phyloP scores from a whole-genome alignment of 169 alveolate species.

The Pseudocohnilembus persalinus region DNA sequence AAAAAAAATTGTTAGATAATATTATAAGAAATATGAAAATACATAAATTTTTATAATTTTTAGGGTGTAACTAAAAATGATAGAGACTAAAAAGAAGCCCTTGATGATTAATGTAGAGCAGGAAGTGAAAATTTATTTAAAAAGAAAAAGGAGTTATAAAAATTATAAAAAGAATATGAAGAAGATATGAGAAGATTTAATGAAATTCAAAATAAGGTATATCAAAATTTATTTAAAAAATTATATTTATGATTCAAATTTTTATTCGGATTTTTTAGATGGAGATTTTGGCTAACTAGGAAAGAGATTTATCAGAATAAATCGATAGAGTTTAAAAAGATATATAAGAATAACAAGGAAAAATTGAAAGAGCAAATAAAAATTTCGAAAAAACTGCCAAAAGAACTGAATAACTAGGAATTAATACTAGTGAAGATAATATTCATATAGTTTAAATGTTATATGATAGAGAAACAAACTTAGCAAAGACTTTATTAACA shows the following conservation, averaged over 20 bases:
- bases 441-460: conserved; percentile 30
- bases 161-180: conserved; percentile 73
- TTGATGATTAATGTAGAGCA: conserved; percentile 84
- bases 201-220: conserved; percentile 67
- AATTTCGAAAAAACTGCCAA: conserved; percentile 30
- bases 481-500: conserved; percentile 14
- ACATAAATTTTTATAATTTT: background rate
- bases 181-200: conserved; percentile 77
- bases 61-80: conserved; percentile 44
- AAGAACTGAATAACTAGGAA: conserved; percentile 23
- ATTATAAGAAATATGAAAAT: background rate
- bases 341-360: conserved; percentile 49
- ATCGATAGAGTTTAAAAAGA: conserved; percentile 51
- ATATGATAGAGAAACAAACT: conserved; percentile 24
- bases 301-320: conserved; percentile 40
- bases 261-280: conserved; percentile 8
- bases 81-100: conserved; percentile 62
- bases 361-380: conserved; percentile 63
- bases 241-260: background rate
- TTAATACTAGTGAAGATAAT: conserved; percentile 18
- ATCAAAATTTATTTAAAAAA: background rate
- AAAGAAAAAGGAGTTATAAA: conserved; percentile 69
- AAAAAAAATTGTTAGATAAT: background rate
- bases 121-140: conserved; percentile 76
- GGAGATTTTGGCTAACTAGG: conserved; percentile 44